These are phyloP conservation scores for Novymonas esmeraldas DNA, from an alignment of 208 protist species.

Conservation along the genomic window DNA sequence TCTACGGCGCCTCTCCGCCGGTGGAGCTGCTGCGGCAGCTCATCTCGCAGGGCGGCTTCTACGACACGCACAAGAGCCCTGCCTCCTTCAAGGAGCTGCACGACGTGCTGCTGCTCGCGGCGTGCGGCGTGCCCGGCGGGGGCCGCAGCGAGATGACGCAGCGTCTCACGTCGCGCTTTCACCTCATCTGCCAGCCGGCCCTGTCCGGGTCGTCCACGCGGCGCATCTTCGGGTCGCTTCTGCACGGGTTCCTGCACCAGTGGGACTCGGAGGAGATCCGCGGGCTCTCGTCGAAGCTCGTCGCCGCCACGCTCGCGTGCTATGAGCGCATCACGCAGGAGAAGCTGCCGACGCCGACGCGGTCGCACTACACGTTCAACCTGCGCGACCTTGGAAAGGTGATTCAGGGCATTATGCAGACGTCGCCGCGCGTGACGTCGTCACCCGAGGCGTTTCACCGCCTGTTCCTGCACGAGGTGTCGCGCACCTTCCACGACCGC, in stretches of 20 bases:
- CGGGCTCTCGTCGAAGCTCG: slow-evolving; percentile 71
- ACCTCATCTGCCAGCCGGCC: slow-evolving; percentile 93
- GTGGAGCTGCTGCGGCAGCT: slow-evolving; percentile 95
- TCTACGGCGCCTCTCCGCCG: slow-evolving; percentile 95
- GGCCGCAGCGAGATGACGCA: slow-evolving; percentile 94
- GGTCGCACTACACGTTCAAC: slow-evolving; percentile 99
- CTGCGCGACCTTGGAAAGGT: slow-evolving; percentile 97
- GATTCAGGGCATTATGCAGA: slow-evolving; percentile 96
- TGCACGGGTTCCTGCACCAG: slow-evolving; percentile 87
- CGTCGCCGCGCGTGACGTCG: slow-evolving; percentile 62
- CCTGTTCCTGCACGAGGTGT: slow-evolving; percentile 96
- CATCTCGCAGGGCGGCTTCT: slow-evolving; percentile 94
- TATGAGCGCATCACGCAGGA: slow-evolving; percentile 95
- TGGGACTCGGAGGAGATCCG: slow-evolving; percentile 61
- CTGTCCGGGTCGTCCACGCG: slow-evolving; percentile 86
- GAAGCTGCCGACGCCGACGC: slow-evolving; percentile 97
- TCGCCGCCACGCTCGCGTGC: slow-evolving; percentile 93
- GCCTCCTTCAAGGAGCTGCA: slow-evolving; percentile 93
- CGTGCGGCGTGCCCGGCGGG: slow-evolving; percentile 95
- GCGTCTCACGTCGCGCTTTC: slow-evolving; percentile 94
- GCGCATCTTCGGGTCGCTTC: slow-evolving; percentile 96
- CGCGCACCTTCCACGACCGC: slow-evolving; percentile 97
- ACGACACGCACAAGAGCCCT: slow-evolving; percentile 93
- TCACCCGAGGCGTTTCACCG: slow-evolving; percentile 60
- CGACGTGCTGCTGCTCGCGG: slow-evolving; percentile 88